Conservation (phyloP, 192 early-diverging fungal species). For the Lobulomyces angularis region DNA sequence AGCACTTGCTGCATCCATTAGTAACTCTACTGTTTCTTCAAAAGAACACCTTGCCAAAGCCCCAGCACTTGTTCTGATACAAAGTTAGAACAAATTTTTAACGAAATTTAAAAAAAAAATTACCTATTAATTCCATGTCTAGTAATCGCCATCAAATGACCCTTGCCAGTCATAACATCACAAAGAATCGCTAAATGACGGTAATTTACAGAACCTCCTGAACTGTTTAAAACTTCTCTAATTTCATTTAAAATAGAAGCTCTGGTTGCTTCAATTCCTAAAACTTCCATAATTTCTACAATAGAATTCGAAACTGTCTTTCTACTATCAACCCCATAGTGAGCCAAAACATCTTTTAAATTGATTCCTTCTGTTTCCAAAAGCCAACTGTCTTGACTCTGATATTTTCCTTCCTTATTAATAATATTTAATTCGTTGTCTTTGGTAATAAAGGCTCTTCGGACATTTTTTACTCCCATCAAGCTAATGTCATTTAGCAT, state of each 20-base stretch:
- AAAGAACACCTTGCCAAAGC: conserved; percentile 92
- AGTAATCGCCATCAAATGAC: conserved; percentile 89
- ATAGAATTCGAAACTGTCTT: conserved; percentile 84
- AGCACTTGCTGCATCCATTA: conserved; percentile 85
- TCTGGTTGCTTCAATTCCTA: conserved; percentile 96
- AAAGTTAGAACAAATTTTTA: too few relatives aligned
- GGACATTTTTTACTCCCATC: conserved; percentile 77
- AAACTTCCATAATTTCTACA: conserved; percentile 80
- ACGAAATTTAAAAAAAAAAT: too few relatives aligned
- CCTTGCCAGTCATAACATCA: conserved; percentile 92
- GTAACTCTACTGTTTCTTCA: conserved; percentile 97
- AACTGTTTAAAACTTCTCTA: conserved; percentile 85
- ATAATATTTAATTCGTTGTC: conserved; percentile 1
- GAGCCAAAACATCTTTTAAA: conserved; percentile 70
- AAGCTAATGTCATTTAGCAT: conserved; percentile 79
- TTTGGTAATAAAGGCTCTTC: conserved; percentile 69
- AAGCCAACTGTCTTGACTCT: conserved; percentile 26
- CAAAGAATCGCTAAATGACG: conserved; percentile 88
- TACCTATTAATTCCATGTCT: conserved; percentile 98
- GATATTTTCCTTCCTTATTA: conserved; percentile 20
- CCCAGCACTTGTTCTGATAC: conserved; percentile 84
- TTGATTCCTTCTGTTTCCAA: conserved; percentile 93
- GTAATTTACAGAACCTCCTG: conserved; percentile 97
- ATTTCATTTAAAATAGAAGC: conserved; percentile 78
- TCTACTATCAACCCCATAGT: conserved; percentile 66